These are phyloP conservation scores for Pisolithus sp. DNA, from an alignment of 768 basidiomycete genomes.

Conservation along the genomic window DNA sequence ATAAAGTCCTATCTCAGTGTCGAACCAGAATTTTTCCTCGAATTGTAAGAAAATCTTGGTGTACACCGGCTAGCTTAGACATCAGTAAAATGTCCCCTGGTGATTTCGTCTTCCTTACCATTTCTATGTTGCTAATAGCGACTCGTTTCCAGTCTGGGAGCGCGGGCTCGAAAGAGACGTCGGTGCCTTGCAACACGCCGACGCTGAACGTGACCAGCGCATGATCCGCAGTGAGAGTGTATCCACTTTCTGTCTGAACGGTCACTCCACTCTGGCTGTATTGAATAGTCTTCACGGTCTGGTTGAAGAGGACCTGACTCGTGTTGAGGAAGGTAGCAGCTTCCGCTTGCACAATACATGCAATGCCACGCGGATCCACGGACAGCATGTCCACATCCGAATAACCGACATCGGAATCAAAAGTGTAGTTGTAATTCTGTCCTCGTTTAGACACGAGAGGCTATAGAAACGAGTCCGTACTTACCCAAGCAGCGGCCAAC, in stretches of 20 bases:
- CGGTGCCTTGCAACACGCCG: conserved; percentile 61
- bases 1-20: conserved; percentile 46
- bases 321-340: conserved; percentile 48
- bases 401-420: conserved; percentile 45
- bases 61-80: conserved; percentile 39
- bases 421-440: conserved; percentile 60
- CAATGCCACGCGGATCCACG: conserved; percentile 61
- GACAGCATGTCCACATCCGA: conserved; percentile 47
- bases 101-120: conserved; percentile 35
- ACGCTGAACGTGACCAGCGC: conserved; percentile 64
- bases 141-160: conserved; percentile 60
- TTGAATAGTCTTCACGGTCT: conserved; percentile 42
- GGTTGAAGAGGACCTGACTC: conserved; percentile 42
- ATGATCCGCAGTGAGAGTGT: conserved; percentile 44
- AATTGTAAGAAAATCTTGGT: conserved; percentile 68
- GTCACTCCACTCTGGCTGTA: conserved; percentile 41
- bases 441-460: conserved; percentile 1
- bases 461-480: neutral
- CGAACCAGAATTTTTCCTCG: conserved; percentile 53
- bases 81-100: neutral
- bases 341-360: conserved; percentile 48
- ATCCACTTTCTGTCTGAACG: conserved; percentile 41
- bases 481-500: conserved; percentile 60
- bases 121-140: conserved; percentile 54
- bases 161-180: conserved; percentile 49